Base-by-base conservation (phyloP, 75 land plant genomes). In the Sequoiadendron giganteum region DNA sequence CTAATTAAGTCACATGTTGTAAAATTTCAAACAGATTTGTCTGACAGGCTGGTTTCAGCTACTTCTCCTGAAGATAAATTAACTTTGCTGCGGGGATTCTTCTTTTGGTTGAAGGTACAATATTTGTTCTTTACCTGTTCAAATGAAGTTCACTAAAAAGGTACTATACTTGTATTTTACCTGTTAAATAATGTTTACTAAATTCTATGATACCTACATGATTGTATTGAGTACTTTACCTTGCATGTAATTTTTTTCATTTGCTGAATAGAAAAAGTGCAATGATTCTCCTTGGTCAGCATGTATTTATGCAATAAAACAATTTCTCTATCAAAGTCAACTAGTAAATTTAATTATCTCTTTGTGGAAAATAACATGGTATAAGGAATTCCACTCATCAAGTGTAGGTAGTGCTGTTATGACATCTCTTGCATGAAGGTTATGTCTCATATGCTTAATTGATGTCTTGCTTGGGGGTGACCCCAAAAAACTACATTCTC, bases 61-160 rank as follows among this genome's bases (percentile, higher is more conserved):
- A 48, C 77, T 81, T 75, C 54, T 36, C 87, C 72, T 34, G 92
- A 91, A 79, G 89, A 88, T 25, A 92, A 90, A 87, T 77, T 92
- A 78, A 76, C 55, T 18, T 87, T 92, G 38, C 75, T 92, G 85
- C 89, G 92, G 61, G 93, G 93, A 11, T 90, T 92, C 85, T 92
- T 92, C 81, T 92, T 92, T 42, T 92, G 93, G 93, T 88, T 92
- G 45, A 78, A 88, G 93, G 93, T 92, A 42, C 8, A 32, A 49
- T 49, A 56, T 43, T 32, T 34, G 38, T 34, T 10, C 38, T 11
- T 73, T 34, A 73, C 15, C 70, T 73, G 77, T 9, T 32, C 36
- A 73, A 73, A 34, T 73, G 10, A 73, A 30, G 34, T 10, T n/a
- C 30, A 72, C 36, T 9, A 3, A 1, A 72, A 77, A 88, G 93